Percentiles rank a stretch among this genome's conserved stretches.
Conservation (phyloP, 306 rosid species). For the Datisca glomerata region DNA sequence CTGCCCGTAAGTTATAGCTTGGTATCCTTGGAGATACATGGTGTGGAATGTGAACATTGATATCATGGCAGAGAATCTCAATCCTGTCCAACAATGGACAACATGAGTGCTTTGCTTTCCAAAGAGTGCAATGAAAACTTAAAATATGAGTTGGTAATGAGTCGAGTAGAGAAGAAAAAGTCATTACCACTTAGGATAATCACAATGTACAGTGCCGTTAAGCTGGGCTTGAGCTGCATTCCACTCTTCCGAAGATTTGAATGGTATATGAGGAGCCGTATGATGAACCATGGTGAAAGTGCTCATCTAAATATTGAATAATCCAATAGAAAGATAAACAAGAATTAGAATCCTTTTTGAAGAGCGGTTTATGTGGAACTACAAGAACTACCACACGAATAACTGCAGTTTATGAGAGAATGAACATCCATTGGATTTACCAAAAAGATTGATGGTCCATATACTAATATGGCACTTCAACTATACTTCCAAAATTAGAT, state of each 20-base stretch:
- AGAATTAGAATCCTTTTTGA: too few relatives aligned
- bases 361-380: too few relatives aligned
- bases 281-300: slow-evolving; percentile 99
- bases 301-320: slow-evolving; percentile 57
- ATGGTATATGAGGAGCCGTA: slow-evolving; percentile 95
- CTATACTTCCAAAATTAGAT: too few relatives aligned
- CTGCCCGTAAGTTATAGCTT: slow-evolving; percentile 76
- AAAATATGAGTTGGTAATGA: background rate
- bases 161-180: too few relatives aligned
- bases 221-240: slow-evolving; percentile 92
- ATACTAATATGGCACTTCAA: too few relatives aligned
- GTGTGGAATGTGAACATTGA: slow-evolving; percentile 86
- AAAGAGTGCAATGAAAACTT: background rate
- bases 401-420: too few relatives aligned
- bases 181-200: slow-evolving; percentile 77
- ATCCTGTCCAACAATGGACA: slow-evolving; percentile 39
- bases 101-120: background rate
- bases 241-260: slow-evolving; percentile 83
- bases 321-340: background rate
- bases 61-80: slow-evolving; percentile 75
- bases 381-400: too few relatives aligned
- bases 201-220: slow-evolving; percentile 94
- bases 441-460: too few relatives aligned
- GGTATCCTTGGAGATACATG: slow-evolving; percentile 90
- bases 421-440: too few relatives aligned